Evolutionary conservation across 2,329 filamentous ascomycete species (phyloP).

Genomic region (Fonsecaea erecta): DNA sequence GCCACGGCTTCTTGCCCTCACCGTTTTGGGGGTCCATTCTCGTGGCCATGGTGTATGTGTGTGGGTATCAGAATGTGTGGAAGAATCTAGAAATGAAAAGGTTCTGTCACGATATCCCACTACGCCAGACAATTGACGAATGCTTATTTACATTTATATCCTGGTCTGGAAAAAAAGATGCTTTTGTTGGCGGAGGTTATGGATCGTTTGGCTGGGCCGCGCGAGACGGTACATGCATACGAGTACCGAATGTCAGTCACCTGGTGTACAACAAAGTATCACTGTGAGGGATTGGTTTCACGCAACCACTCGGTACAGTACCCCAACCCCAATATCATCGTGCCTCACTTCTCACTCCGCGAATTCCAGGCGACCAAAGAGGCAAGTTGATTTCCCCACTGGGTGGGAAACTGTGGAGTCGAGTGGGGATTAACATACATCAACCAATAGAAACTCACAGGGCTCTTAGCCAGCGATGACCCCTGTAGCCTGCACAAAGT

Average conservation of each 20-base stretch:
- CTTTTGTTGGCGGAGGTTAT: background rate
- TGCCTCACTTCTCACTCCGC: background rate
- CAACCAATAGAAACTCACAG: background rate
- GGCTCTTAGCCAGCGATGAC: background rate
- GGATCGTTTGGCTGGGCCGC: background rate
- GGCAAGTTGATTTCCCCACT: background rate
- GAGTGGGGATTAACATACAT: background rate
- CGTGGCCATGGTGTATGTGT: background rate
- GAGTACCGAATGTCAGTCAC: background rate
- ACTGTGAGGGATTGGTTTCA: background rate
- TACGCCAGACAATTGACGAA: background rate
- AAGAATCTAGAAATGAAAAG: background rate
- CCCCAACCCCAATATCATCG: background rate
- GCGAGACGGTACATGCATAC: background rate
- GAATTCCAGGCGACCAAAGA: background rate
- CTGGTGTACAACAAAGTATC: background rate
- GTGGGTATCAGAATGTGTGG: no score
- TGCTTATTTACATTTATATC: background rate
- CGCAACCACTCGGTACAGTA: no score
- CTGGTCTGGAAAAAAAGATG: background rate
- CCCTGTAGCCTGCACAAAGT: no score
- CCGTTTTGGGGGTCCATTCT: background rate
- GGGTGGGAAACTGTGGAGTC: background rate
- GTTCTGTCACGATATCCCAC: background rate
- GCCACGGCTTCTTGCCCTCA: conserved; percentile 1